phyloP scores from a whole-genome alignment of 345 rosid genomes.

The Kandelia obovata region DNA sequence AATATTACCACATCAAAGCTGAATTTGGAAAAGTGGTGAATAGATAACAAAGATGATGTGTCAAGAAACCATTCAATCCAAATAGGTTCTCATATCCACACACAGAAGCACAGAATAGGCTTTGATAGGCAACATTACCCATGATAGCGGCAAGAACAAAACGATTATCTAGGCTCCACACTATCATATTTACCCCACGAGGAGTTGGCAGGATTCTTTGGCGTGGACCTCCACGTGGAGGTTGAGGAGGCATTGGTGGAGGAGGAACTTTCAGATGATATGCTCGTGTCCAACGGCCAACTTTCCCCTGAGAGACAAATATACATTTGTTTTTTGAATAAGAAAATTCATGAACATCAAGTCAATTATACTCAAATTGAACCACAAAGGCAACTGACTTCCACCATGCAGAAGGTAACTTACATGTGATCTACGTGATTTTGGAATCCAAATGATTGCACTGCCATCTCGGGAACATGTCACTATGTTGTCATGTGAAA shows the following conservation, averaged over 20 bases:
- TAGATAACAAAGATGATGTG: too few species aligned
- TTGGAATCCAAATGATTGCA: conserved; percentile 98
- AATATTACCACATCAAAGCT: too few species aligned
- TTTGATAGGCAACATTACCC: conserved; percentile 48
- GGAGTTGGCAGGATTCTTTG: conserved; percentile 97
- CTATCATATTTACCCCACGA: conserved; percentile 97
- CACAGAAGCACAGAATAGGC: too few species aligned
- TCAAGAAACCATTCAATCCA: too few species aligned
- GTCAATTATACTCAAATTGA: not conserved
- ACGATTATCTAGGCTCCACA: conserved; percentile 98
- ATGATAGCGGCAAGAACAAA: conserved; percentile 99
- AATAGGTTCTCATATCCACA: too few species aligned
- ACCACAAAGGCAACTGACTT: conserved; percentile 2
- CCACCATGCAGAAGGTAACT: conserved; percentile 13
- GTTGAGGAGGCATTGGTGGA: conserved; percentile 95
- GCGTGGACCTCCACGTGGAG: conserved; percentile 96
- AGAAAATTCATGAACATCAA: not conserved
- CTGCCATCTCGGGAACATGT: conserved; percentile 99
- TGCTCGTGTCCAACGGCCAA: conserved; percentile 78
- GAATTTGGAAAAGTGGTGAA: too few species aligned
- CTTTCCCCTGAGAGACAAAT: conserved; percentile 60
- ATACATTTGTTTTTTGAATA: conserved; percentile 6
- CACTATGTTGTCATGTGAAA: conserved; percentile 86
- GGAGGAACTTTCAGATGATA: conserved; percentile 99
- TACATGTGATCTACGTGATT: conserved; percentile 92